Conservation (phyloP, 2,329 filamentous ascomycete genomes). For the Bimuria novae-zelandiae region DNA sequence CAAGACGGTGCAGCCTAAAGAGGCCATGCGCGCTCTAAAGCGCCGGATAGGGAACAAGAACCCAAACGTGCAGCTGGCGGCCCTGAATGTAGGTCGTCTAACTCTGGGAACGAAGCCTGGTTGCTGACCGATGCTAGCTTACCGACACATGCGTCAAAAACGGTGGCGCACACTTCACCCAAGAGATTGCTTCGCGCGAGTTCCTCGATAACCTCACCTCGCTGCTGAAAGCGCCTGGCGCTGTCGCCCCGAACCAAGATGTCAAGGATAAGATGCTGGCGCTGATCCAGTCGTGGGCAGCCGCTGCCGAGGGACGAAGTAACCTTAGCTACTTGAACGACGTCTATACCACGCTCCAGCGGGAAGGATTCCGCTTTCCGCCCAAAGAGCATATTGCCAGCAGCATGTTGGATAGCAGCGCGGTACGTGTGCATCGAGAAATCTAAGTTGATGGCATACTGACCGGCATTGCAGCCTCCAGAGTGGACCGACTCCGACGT, state of each 20-base stretch:
- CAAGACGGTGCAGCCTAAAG: constrained; percentile 95
- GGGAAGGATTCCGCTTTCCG: constrained; percentile 87
- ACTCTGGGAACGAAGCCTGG: background rate
- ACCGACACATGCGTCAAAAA: constrained; percentile 99
- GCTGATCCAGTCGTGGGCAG: constrained; percentile 90
- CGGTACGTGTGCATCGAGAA: constrained; percentile 63
- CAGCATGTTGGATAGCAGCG: constrained; percentile 96
- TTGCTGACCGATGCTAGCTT: constrained; percentile 59
- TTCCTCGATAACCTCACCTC: constrained; percentile 98
- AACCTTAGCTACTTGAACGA: constrained; percentile 87
- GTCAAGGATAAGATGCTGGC: constrained; percentile 91
- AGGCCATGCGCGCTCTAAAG: constrained; percentile 97
- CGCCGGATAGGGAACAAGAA: constrained; percentile 95
- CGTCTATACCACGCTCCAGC: constrained; percentile 80
- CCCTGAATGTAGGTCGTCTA: constrained; percentile 73
- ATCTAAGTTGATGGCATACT: constrained; percentile 7
- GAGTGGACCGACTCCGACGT: constrained; percentile 99
- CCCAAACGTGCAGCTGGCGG: constrained; percentile 92
- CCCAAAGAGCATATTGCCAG: constrained; percentile 85
- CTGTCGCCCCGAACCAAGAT: constrained; percentile 76
- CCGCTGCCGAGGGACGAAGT: constrained; percentile 81
- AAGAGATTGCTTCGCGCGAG: constrained; percentile 93
- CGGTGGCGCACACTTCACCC: constrained; percentile 90
- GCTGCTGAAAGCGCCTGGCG: constrained; percentile 78
- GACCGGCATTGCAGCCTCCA: constrained; percentile 66